Conservation (phyloP, 208 protist genomes). For the Crithidia brevicula region DNA sequence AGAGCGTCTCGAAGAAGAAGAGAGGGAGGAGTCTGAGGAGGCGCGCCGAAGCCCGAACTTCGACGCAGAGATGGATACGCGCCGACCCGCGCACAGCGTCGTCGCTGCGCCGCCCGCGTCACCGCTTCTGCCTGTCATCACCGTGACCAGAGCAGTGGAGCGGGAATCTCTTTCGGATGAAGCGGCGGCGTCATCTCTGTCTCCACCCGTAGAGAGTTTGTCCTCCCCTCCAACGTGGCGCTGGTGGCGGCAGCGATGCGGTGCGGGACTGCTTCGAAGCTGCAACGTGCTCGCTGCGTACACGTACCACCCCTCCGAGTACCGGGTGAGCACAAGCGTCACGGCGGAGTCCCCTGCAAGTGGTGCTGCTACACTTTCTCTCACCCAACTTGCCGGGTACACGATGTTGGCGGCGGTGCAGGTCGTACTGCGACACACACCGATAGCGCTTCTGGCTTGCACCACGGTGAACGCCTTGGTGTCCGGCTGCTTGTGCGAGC, state of each 20-base stretch:
- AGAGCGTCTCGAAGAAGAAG: not conserved
- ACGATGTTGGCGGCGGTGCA: conserved; percentile 29
- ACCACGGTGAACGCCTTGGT: conserved; percentile 44
- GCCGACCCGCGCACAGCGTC: not conserved
- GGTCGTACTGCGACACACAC: conserved; percentile 44
- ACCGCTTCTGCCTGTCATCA: not conserved
- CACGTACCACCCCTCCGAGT: conserved; percentile 50
- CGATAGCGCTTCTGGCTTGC: conserved; percentile 33
- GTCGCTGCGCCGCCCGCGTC: not conserved
- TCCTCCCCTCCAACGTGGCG: not conserved
- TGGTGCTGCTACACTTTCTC: too few relatives aligned
- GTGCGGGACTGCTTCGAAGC: conserved; percentile 7
- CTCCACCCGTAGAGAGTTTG: not conserved
- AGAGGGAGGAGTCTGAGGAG: not conserved
- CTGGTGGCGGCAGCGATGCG: conserved; percentile 20
- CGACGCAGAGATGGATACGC: not conserved
- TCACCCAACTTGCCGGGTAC: conserved; percentile 19
- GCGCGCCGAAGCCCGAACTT: not conserved
- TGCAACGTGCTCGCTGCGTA: conserved; percentile 37
- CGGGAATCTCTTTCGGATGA: not conserved
- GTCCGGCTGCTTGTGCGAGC: conserved; percentile 56
- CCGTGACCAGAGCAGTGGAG: not conserved
- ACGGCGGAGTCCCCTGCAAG: too few relatives aligned
- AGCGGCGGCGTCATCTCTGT: not conserved
- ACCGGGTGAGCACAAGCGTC: conserved; percentile 13